Evolutionary conservation across 352 stramenopile genomes (phyloP).

Genomic region (Phytophthora palmivora): DNA sequence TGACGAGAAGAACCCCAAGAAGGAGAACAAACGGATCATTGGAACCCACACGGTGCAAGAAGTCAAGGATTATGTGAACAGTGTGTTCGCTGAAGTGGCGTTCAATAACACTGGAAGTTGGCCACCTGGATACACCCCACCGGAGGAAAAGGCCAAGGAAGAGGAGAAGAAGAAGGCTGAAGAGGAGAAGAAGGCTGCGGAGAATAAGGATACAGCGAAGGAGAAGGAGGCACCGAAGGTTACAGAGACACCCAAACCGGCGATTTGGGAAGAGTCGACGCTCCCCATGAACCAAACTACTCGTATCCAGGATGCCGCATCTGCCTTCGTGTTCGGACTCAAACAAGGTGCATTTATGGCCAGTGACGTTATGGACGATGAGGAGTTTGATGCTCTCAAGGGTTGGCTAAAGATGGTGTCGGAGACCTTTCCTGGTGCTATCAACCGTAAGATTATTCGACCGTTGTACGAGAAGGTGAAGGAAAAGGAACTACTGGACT

Average conservation of each 20-base stretch:
- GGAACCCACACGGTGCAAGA: constrained; percentile 83
- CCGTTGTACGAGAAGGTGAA: constrained; percentile 58
- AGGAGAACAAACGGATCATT: constrained; percentile 79
- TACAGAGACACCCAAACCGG: constrained; percentile 22
- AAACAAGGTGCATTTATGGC: constrained; percentile 83
- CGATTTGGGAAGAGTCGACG: constrained; percentile 83
- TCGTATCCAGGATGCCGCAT: constrained; percentile 76
- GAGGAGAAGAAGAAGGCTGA: constrained; percentile 19
- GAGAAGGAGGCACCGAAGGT: constrained; percentile 17
- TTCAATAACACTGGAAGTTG: constrained; percentile 77
- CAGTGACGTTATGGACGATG: constrained; percentile 76
- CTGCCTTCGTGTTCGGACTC: constrained; percentile 82
- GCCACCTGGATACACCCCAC: constrained; percentile 45
- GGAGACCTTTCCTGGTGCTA: constrained; percentile 73
- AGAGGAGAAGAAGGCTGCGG: constrained; percentile 10
- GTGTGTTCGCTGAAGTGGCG: constrained; percentile 60
- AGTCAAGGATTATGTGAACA: constrained; percentile 76
- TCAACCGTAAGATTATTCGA: constrained; percentile 74
- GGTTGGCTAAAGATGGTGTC: constrained; percentile 79
- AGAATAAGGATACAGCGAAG: constrained; percentile 22
- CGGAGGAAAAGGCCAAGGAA: constrained; percentile 17
- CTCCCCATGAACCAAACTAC: constrained; percentile 79
- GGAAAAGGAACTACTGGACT: constrained; percentile 67
- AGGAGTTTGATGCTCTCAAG: constrained; percentile 80
- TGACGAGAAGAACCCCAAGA: constrained; percentile 66